Base-by-base conservation (phyloP, 2,329 filamentous ascomycete species). In the Orbilia quercus region DNA sequence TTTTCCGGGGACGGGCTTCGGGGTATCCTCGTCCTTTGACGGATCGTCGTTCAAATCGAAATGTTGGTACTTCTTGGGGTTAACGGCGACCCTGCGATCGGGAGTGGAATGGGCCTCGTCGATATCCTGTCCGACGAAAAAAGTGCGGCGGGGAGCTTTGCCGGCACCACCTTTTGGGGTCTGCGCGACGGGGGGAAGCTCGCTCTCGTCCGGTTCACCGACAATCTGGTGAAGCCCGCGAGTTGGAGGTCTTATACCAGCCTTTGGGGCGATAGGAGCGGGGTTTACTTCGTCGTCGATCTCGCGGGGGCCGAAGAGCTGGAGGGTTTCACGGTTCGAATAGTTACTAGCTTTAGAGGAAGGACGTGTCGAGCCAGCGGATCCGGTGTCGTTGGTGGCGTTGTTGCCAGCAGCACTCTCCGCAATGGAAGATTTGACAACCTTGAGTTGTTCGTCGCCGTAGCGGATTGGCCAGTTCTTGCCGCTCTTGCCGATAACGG, bases 391-490 rank as follows among this genome's bases (percentile, higher is more conserved):
- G 38, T 42, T 40, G 1, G 12, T 42, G 48, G 45, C n/a, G 9
- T n/a, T 59, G 1, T 22, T 14, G 38, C 47, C 40, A 1, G 12
- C 48, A 42, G 45, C n/a, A 5, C 31, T 20, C n/a, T 44, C 57
- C 66, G 82, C 82, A n/a, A 87, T 82, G 75, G 85, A 89, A 54
- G 83, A 84, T 75, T 86, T 84, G 78, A 96, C 91, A 78, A 96
- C 83, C 78, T 88, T 89, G 77, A 90, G 85, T 82, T 98, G 93
- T 60, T 96, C 92, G 78, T 87, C 87, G 79, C 89, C 90, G 80
- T 96, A 92, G 77, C 88, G 88, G 79, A 99, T 96, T 62, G 95
- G 95, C 95, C 95, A 99, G 82, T 95, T 96, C 80, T 90, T 91
- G 65, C 91, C 91, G 60, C 90, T 89, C 79, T 89, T 90, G 78